Conservation (phyloP, 352 stramenopile species). For the Pythium folliculosum region DNA sequence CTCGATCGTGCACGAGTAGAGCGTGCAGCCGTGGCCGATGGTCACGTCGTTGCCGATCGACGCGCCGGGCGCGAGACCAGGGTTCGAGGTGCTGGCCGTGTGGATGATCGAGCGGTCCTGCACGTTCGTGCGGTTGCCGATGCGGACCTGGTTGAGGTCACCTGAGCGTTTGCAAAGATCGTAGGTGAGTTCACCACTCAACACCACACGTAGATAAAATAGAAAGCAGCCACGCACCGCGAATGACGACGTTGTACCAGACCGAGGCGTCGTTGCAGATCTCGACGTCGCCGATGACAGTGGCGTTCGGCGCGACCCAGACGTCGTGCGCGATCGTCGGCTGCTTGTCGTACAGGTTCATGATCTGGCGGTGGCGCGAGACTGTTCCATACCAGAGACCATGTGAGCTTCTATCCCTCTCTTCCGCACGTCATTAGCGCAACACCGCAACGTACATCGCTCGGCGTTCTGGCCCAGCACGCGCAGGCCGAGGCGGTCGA, state of each 20-base stretch:
- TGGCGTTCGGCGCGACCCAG: slow-evolving; percentile 96
- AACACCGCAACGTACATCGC: slow-evolving; percentile 62
- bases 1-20: slow-evolving; percentile 96
- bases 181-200: too few species aligned
- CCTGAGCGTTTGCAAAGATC: slow-evolving; percentile 36
- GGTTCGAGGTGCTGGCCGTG: slow-evolving; percentile 82
- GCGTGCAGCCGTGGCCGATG: slow-evolving; percentile 93
- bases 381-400: slow-evolving; percentile 44
- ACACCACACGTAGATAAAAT: not conserved
- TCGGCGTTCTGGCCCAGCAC: slow-evolving; percentile 89
- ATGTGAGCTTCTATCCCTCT: not conserved
- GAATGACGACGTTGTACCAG: slow-evolving; percentile 97
- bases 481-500: slow-evolving; percentile 93
- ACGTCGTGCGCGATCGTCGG: slow-evolving; percentile 89
- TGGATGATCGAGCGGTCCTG: slow-evolving; percentile 96
- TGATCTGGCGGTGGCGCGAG: slow-evolving; percentile 92
- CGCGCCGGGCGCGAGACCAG: slow-evolving; percentile 77
- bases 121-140: slow-evolving; percentile 96
- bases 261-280: slow-evolving; percentile 94
- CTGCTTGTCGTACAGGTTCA: slow-evolving; percentile 93
- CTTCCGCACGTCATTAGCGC: not conserved
- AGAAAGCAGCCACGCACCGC: slow-evolving; percentile 42
- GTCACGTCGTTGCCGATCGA: slow-evolving; percentile 96
- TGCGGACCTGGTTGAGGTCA: slow-evolving; percentile 91
- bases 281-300: slow-evolving; percentile 95